Conservation (phyloP, 257 asterid genomes). For the Nyctanthes arbortristis region DNA sequence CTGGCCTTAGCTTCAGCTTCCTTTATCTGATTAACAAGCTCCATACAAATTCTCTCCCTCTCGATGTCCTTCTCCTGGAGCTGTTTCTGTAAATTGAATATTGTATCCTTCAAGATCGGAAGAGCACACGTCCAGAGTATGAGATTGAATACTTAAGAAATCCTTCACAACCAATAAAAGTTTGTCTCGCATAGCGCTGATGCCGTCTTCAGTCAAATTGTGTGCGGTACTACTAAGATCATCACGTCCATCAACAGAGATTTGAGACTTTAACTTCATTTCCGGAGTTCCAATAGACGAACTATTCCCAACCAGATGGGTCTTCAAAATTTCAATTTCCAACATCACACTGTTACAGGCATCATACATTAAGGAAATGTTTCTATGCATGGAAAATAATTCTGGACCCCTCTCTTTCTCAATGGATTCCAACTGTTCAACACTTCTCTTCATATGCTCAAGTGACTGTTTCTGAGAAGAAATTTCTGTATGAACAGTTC, state of each 20-base stretch:
- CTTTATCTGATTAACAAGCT: constrained; percentile 87
- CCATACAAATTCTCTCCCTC: constrained; percentile 71
- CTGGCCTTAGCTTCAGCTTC: constrained; percentile 76
- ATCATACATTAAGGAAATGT: constrained; percentile 53
- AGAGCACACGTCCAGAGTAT: constrained; percentile 54
- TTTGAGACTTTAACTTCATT: constrained; percentile 35
- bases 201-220: constrained; percentile 44
- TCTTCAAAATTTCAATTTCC: constrained; percentile 64
- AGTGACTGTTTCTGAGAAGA: constrained; percentile 50
- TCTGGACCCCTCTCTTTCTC: constrained; percentile 71
- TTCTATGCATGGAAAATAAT: constrained; percentile 48
- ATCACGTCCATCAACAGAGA: constrained; percentile 32
- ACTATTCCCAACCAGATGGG: constrained; percentile 40
- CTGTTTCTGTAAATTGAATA: constrained; percentile 81
- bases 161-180: constrained; percentile 57
- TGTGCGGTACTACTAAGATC: constrained; percentile 30
- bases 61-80: constrained; percentile 90
- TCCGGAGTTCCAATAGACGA: constrained; percentile 39
- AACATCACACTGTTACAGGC: constrained; percentile 59
- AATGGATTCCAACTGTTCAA: constrained; percentile 44
- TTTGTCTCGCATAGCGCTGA: constrained; percentile 48
- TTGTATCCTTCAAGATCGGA: constrained; percentile 71
- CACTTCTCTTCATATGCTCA: constrained; percentile 54
- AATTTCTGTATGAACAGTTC: constrained; percentile 47
- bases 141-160: constrained; percentile 56